These are phyloP conservation scores for Wallacemonas sp. DNA, from an alignment of 208 protist genomes.

Conservation along the genomic window DNA sequence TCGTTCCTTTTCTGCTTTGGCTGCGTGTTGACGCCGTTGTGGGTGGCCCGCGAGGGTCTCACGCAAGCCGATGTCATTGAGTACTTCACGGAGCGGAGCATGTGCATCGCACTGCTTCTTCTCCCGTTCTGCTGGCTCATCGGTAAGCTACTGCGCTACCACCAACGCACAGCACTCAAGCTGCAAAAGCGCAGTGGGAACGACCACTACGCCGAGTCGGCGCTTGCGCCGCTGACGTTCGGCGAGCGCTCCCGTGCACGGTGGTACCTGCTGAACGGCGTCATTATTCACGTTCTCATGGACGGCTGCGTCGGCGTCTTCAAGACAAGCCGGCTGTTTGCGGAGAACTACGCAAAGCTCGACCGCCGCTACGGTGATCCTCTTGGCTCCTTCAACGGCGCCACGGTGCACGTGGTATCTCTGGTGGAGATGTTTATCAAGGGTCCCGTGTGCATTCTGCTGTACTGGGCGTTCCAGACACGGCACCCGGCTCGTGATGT, in stretches of 20 bases:
- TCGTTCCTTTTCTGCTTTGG: conserved; percentile 56
- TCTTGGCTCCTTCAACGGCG: conserved; percentile 39
- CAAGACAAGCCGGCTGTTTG: conserved; percentile 51
- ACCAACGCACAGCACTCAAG: conserved; percentile 14
- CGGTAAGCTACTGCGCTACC: conserved; percentile 18
- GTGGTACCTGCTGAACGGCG: conserved; percentile 80
- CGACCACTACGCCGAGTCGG: conserved; percentile 18
- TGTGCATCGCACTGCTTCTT: conserved; percentile 26
- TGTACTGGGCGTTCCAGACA: conserved; percentile 58
- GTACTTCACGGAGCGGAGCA: conserved; percentile 59
- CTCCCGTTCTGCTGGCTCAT: conserved; percentile 35
- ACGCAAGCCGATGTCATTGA: conserved; percentile 25
- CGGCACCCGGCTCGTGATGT: conserved; percentile 52
- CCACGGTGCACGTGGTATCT: conserved; percentile 62
- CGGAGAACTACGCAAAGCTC: conserved; percentile 65
- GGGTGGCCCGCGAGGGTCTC: conserved; percentile 25
- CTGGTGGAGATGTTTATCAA: conserved; percentile 59
- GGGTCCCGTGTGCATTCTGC: conserved; percentile 61
- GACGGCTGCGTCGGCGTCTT: conserved; percentile 70
- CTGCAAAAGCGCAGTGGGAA: conserved; percentile 2
- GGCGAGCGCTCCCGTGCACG: conserved; percentile 55
- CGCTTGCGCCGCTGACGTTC: conserved; percentile 34
- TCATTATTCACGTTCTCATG: conserved; percentile 74
- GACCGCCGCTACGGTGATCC: conserved; percentile 55
- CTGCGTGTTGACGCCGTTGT: conserved; percentile 48